Evolutionary conservation across 2,329 filamentous ascomycete species (phyloP).

Genomic region (Aspergillus hortae): DNA sequence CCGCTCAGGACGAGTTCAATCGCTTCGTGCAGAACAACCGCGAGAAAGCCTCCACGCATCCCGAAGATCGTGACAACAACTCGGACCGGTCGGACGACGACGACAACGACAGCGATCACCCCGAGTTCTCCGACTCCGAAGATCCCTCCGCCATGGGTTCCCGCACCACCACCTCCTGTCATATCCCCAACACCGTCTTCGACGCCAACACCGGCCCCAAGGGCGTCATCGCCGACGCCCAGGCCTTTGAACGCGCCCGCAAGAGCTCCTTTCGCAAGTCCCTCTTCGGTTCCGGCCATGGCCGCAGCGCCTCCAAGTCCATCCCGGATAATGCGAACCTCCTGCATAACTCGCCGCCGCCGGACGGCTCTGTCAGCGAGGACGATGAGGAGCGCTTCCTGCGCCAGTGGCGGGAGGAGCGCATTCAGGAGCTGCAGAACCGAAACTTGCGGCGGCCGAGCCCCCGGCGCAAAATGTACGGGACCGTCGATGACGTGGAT

Average conservation of each 20-base stretch:
- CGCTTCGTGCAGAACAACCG: conserved; percentile 38
- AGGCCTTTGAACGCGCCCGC: conserved; percentile 47
- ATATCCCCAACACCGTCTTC: conserved; percentile 43
- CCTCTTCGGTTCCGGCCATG: conserved; percentile 33
- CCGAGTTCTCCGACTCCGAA: conserved; percentile 34
- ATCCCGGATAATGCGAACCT: conserved; percentile 20
- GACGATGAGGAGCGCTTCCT: conserved; percentile 78
- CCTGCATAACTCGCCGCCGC: conserved; percentile 20
- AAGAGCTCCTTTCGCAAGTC: conserved; percentile 47
- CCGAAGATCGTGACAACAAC: conserved; percentile 39
- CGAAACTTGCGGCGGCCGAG: conserved; percentile 66
- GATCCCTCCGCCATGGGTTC: conserved; percentile 34
- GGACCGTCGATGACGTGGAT: conserved; percentile 78
- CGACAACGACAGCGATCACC: conserved; percentile 16
- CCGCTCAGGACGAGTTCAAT: conserved; percentile 47
- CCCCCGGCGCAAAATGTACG: conserved; percentile 74
- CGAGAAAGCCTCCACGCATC: conserved; percentile 35
- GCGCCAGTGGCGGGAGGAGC: conserved; percentile 75
- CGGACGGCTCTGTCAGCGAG: conserved; percentile 41
- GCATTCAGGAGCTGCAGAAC: conserved; percentile 72
- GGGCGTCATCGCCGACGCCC: conserved; percentile 50
- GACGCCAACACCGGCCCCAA: conserved; percentile 51
- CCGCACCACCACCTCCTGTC: conserved; percentile 33
- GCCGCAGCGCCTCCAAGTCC: conserved; percentile 18
- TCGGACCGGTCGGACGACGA: conserved; percentile 18